Evolutionary conservation across 2,329 filamentous ascomycete species (phyloP).

Genomic region (Herpotrichia juniperi): DNA sequence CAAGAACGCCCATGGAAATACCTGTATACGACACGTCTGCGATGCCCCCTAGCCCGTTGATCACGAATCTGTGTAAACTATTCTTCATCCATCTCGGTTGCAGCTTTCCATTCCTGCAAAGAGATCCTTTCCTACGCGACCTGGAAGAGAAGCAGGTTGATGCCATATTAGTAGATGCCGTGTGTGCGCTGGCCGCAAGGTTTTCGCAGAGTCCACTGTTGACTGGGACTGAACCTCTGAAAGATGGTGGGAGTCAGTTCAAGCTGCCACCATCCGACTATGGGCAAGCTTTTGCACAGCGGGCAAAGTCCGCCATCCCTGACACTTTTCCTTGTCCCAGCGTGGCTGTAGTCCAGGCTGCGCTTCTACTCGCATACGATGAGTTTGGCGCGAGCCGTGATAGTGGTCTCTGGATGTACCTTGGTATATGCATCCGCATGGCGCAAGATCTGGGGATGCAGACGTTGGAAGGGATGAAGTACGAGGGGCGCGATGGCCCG

Average conservation of each 20-base stretch:
- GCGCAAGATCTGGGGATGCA: conserved; percentile 81
- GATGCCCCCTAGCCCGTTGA: conserved; percentile 73
- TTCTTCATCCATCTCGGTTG: conserved; percentile 86
- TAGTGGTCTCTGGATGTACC: conserved; percentile 91
- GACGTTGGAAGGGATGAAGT: conserved; percentile 75
- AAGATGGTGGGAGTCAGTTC: conserved; percentile 24
- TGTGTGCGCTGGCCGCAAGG: conserved; percentile 80
- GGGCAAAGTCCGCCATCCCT: conserved; percentile 81
- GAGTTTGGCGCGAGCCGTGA: conserved; percentile 89
- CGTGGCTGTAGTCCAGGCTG: conserved; percentile 83
- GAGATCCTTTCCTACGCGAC: conserved; percentile 74
- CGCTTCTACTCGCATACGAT: conserved; percentile 83
- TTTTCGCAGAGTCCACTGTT: conserved; percentile 71
- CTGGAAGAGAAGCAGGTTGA: conserved; percentile 82
- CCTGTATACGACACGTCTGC: conserved; percentile 81
- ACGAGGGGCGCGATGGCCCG: conserved; percentile 61
- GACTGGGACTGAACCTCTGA: conserved; percentile 55
- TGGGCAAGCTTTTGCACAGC: conserved; percentile 78
- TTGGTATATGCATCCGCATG: conserved; percentile 85
- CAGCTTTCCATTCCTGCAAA: conserved; percentile 82
- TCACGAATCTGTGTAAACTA: conserved; percentile 76
- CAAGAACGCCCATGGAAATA: conserved; percentile 50
- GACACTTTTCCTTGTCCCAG: conserved; percentile 84
- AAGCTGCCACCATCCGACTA: conserved; percentile 64
- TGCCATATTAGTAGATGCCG: conserved; percentile 82